A percentile compares a stretch with the other conserved stretches of the same genome.
These are phyloP conservation scores for Daldinia grandis DNA, from an alignment of 495 filamentous ascomycete species.

Conservation along the genomic window DNA sequence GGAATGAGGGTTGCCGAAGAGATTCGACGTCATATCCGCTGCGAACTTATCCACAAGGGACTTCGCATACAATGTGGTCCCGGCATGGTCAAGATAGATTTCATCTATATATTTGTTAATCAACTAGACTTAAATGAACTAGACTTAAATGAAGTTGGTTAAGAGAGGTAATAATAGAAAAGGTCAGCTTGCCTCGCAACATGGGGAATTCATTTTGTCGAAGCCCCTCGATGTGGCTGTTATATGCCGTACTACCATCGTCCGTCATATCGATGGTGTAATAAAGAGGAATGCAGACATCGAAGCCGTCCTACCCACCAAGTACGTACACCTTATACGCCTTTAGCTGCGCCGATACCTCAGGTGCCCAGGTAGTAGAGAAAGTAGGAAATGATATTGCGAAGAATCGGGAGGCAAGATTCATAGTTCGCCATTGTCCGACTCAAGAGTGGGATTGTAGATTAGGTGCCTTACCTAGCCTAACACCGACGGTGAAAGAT, in stretches of 20 bases:
- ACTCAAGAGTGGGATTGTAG: slow-evolving; percentile 31
- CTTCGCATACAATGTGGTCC: slow-evolving; percentile 81
- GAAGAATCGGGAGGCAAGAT: neutral
- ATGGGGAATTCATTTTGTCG: slow-evolving; percentile 82
- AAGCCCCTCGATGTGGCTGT: slow-evolving; percentile 70
- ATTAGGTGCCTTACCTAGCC: neutral
- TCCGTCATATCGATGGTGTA: slow-evolving; percentile 41
- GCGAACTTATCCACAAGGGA: slow-evolving; percentile 83
- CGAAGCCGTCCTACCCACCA: slow-evolving; percentile 31
- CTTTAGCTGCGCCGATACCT: neutral
- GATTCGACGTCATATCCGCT: slow-evolving; percentile 74
- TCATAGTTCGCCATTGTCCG: slow-evolving; percentile 14
- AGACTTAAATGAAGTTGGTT: neutral
- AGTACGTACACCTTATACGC: neutral
- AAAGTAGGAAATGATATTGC: neutral
- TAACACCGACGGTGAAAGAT: slow-evolving; percentile 5
- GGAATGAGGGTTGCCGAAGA: slow-evolving; percentile 94
- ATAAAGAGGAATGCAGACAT: slow-evolving; percentile 22
- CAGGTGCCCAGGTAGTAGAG: no score
- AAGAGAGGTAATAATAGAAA: neutral
- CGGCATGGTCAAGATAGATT: slow-evolving; percentile 93
- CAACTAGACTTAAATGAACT: neutral
- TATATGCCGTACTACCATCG: slow-evolving; percentile 60
- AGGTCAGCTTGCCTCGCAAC: slow-evolving; percentile 69
- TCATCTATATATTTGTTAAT: slow-evolving; percentile 62